Evolutionary conservation across 169 alveolate genomes (phyloP).

Genomic region (Plasmodium gonderi): DNA sequence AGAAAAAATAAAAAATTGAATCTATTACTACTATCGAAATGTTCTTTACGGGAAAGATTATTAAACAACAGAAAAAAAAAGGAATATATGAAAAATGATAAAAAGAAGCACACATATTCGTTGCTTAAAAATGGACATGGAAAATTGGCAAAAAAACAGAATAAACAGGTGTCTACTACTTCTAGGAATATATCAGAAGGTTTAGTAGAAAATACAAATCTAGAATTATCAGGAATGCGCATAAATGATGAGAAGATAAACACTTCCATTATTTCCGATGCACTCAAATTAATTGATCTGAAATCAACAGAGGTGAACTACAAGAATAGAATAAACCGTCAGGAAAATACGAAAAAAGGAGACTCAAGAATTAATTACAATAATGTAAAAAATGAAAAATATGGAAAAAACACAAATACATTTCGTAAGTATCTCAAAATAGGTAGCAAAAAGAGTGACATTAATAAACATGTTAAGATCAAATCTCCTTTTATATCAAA

Average conservation of each 20-base stretch:
- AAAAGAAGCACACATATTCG: background rate
- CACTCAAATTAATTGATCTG: slow-evolving; percentile 27
- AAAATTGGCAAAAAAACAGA: background rate
- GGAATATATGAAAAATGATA: background rate
- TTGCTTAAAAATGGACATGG: background rate
- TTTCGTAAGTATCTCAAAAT: slow-evolving; percentile 12
- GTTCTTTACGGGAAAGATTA: background rate
- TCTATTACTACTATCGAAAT: background rate
- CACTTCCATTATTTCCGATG: slow-evolving; percentile 30
- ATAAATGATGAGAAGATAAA: slow-evolving; percentile 5
- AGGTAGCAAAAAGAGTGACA: slow-evolving; percentile 11
- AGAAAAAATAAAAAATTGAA: background rate
- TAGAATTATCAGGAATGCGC: slow-evolving; percentile 16
- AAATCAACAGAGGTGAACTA: background rate
- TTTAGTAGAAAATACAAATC: background rate
- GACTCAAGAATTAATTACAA: background rate
- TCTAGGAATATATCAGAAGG: background rate
- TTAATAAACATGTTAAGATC: slow-evolving; percentile 8
- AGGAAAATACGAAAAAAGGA: background rate
- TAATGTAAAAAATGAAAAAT: background rate
- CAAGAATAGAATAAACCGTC: background rate
- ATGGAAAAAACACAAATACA: background rate
- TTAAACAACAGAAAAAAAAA: background rate
- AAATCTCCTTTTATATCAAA: slow-evolving; percentile 40
- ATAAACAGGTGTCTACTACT: background rate